Base-by-base conservation (phyloP, 1,284 basidiomycete species). In the Ganoderma lingzhi region DNA sequence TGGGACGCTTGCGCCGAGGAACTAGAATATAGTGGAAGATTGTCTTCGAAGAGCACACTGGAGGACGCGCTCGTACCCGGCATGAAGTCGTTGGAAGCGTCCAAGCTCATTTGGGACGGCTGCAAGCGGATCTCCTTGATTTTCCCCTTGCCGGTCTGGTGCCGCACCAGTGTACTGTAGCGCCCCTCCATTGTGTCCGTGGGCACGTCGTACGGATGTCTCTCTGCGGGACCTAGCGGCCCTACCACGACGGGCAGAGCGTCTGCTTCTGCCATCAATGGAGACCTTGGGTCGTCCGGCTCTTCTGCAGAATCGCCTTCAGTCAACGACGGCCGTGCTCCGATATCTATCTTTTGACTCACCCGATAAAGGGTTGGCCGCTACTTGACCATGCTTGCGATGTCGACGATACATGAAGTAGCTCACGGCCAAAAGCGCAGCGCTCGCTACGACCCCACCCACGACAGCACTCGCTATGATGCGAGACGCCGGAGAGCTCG, bases 71-170 rank as follows among this genome's bases (percentile, higher is more conserved):
- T 59, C 35, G n/a, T 23, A 19, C 19, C 35, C 35, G 17, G 19
- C 4, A 37, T 35, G 10, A 35, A 39, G 3, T 39, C 19, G 56
- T n/a, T 23, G 35, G 32, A 39, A 39, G 19, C 19, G 35, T 23
- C 32, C 19, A 39, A 59, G 35, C 32, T 10, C 10, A 35, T 37
- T 19, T n/a, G 56, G 3, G 56, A 59, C 9, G 56, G 56, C 56
- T 59, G 32, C 56, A 59, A 39, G 35, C 35, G 56, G 19, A 59
- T 39, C 56, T 59, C 56, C 37, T 59, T 39, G 56, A 39, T 8
- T 23, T 59, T 59, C 35, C 56, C 56, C 56, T 39, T 35, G 35
- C 35, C 56, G 12, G 35, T 59, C 56, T 39, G 35, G 17, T 59
- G 37, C 0, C 56, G 32, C 56, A 59, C 56, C 19, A 59, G 35